Evolutionary conservation across 306 rosid genomes (phyloP), one percentile per base, ranked within the genome.

Genomic region (Rosa persica): DNA sequence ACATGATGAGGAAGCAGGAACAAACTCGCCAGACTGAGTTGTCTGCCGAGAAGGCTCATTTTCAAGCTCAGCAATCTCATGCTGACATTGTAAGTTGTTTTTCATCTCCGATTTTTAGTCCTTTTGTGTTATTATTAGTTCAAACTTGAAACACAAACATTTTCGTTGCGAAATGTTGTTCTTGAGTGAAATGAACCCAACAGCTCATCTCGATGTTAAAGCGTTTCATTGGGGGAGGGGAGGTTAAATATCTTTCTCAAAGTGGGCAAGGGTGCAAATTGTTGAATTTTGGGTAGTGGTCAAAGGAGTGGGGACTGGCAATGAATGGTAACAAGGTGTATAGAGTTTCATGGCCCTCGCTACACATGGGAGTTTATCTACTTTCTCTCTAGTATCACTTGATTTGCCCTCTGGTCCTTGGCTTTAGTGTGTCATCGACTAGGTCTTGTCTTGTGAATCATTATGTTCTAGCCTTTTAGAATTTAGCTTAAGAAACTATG

Each of bases 1-100:
- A 86, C 39, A 58, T 96, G 66, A 91, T 96, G 98, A 89, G 89
- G 27, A 81, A 82, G 80, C 98, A 96, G 87, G 99, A 96, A 81
- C 70, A 90, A 68, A 78, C 84, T 79, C 98, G 99, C 11, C 97
- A 93, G 46, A 75, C 87, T 13, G 98, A 93, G 87, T 3, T 90
- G 76, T 88, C 87, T 19, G 93, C 99, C 12, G 96, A 96, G 79
- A 96, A 93, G 90, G 82, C 85, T 72, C 84, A 96, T 86, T 82
- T 78, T 71, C 90, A 93, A 78, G 89, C 89, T 73, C 84, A 90
- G 87, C 97, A 90, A 74, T 76, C 96, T 79, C 94, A 88, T 80
- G 72, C 36, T 70, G 92, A 90, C 87, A 90, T 91, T 55, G 98
- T 96, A 83, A 83, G 97, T 61, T 55, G 25, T 8, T 54, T 44